A percentile compares a stretch with the other conserved stretches of the same genome.
Conservation (phyloP, 345 rosid genomes). For the Stellera chamaejasme region DNA sequence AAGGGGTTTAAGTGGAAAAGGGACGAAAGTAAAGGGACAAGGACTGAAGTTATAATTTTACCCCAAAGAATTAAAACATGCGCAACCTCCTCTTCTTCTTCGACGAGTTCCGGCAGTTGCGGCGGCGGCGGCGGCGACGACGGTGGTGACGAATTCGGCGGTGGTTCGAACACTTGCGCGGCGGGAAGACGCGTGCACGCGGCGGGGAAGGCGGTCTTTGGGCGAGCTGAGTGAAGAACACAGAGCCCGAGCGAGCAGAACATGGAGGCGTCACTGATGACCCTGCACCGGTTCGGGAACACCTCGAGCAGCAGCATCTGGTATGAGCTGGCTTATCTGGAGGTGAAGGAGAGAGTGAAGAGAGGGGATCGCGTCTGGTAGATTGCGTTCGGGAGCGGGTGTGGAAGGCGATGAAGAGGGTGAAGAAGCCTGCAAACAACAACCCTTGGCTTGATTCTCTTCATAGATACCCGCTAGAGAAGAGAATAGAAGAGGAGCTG, state of each 20-base stretch:
- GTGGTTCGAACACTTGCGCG: constrained; percentile 89
- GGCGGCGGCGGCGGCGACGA: too few species aligned
- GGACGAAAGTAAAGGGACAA: too few species aligned
- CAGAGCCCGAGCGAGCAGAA: constrained; percentile 63
- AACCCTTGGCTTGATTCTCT: constrained; percentile 76
- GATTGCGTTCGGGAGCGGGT: constrained; percentile 81
- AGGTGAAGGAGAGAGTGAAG: constrained; percentile 73
- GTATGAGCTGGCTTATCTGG: constrained; percentile 86
- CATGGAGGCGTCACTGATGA: constrained; percentile 87
- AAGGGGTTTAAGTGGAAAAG: too few species aligned
- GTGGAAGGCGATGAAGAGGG: constrained; percentile 65
- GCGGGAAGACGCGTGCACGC: constrained; percentile 89
- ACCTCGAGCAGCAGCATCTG: constrained; percentile 89
- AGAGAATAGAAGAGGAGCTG: too few species aligned
- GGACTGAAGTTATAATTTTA: too few species aligned
- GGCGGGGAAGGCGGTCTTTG: constrained; percentile 66
- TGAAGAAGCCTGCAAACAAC: constrained; percentile 46
- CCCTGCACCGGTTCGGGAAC: constrained; percentile 80
- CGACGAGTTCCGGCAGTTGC: too few species aligned
- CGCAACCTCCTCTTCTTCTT: too few species aligned
- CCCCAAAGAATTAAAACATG: too few species aligned
- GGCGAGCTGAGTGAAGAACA: constrained; percentile 85
- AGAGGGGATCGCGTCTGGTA: constrained; percentile 88
- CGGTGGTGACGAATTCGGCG: too few species aligned
- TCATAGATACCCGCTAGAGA: constrained; percentile 78